These are phyloP conservation scores for Pleoardoris graminearum DNA, from an alignment of 2,329 filamentous ascomycete species.

Conservation along the genomic window DNA sequence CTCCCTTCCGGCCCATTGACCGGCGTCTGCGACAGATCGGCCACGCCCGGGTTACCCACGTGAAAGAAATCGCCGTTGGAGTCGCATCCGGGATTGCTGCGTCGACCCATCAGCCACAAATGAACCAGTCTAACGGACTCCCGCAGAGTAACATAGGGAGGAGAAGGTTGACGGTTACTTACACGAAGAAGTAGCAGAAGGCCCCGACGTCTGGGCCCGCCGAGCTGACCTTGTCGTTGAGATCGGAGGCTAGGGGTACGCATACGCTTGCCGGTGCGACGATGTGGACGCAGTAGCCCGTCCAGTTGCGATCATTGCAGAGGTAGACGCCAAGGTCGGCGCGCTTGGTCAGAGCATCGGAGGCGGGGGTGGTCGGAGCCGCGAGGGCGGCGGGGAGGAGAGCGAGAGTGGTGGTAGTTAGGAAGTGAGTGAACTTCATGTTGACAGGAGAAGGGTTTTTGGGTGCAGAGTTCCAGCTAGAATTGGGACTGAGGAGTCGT, in stretches of 20 bases:
- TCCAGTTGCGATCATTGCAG: slow-evolving; percentile 20
- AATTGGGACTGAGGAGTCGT: background rate
- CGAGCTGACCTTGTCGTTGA: slow-evolving; percentile 16
- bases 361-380: slow-evolving; percentile 9
- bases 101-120: background rate
- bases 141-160: too few relatives aligned
- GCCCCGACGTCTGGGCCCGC: slow-evolving; percentile 16
- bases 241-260: slow-evolving; percentile 13
- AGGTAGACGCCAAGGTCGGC: slow-evolving; percentile 12
- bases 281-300: slow-evolving; percentile 19
- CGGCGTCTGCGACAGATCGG: slow-evolving; percentile 13
- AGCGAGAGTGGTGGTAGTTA: background rate
- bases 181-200: slow-evolving; percentile 27
- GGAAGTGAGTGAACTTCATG: background rate
- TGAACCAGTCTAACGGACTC: background rate
- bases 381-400: background rate
- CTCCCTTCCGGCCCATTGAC: slow-evolving; percentile 20
- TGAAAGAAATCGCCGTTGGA: slow-evolving; percentile 20
- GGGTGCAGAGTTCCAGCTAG: background rate
- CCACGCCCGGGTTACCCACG: slow-evolving; percentile 16
- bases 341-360: slow-evolving; percentile 11
- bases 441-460: background rate
- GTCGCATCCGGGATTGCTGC: slow-evolving; percentile 15
- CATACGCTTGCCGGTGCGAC: slow-evolving; percentile 11
- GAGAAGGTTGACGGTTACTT: slow-evolving; percentile 1